phyloP scores from a whole-genome alignment of 1,284 basidiomycete species.

The Fomes fomentarius region DNA sequence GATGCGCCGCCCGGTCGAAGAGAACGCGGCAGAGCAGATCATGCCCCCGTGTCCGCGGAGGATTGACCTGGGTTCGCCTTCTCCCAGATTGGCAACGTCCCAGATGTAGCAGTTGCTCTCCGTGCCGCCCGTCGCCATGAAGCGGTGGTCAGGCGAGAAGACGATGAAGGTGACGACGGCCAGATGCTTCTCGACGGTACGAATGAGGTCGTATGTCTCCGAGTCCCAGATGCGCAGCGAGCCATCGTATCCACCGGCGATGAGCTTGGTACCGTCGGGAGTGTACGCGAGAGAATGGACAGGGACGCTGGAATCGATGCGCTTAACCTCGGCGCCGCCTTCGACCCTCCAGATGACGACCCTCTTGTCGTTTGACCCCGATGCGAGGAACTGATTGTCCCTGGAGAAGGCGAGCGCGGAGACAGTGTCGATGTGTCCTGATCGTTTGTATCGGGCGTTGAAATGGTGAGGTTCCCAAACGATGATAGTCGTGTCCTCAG shows the following conservation, averaged over 20 bases:
- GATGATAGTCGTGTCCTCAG: slow-evolving; percentile 24
- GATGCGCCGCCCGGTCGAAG: slow-evolving; percentile 28
- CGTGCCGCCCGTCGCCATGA: slow-evolving; percentile 24
- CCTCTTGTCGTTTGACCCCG: slow-evolving; percentile 23
- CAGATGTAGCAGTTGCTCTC: slow-evolving; percentile 24
- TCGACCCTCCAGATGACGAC: slow-evolving; percentile 25
- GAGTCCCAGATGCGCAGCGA: slow-evolving; percentile 29
- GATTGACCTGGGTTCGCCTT: not conserved
- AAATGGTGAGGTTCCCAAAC: slow-evolving; percentile 27
- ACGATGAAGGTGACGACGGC: slow-evolving; percentile 25
- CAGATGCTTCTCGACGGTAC: slow-evolving; percentile 15
- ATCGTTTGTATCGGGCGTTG: not conserved
- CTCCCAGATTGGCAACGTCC: slow-evolving; percentile 14
- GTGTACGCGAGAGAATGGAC: slow-evolving; percentile 26
- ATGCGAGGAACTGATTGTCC: slow-evolving; percentile 13
- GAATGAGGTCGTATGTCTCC: slow-evolving; percentile 9
- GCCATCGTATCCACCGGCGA: slow-evolving; percentile 27
- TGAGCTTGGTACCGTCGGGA: slow-evolving; percentile 26
- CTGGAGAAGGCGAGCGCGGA: slow-evolving; percentile 14
- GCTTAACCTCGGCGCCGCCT: not conserved
- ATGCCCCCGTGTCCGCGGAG: slow-evolving; percentile 21
- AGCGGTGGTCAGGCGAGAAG: slow-evolving; percentile 25
- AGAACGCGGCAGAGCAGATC: slow-evolving; percentile 26
- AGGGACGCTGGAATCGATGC: slow-evolving; percentile 7
- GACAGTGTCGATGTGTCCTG: slow-evolving; percentile 11